A percentile compares a stretch with the other conserved stretches of the same genome.
Evolutionary conservation across 2,329 filamentous ascomycete species (phyloP).

Genomic region (Berkeleyomyces rouxiae): DNA sequence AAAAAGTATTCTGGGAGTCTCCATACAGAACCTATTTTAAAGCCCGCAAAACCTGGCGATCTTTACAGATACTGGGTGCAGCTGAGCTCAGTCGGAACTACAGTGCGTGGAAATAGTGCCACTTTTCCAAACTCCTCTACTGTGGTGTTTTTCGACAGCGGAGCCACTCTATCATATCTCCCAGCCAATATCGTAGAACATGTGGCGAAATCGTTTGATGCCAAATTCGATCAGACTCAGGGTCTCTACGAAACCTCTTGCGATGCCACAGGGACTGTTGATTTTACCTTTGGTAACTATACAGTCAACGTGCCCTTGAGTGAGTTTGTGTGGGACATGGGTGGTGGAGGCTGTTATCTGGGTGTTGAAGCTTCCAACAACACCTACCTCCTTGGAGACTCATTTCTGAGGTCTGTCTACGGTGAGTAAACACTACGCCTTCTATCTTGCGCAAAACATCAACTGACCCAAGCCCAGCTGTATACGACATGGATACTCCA

Average conservation of each 20-base stretch:
- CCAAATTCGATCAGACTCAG: constrained; percentile 25
- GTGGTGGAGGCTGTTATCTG: constrained; percentile 24
- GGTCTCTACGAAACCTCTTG: constrained; percentile 35
- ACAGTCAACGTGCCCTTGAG: constrained; percentile 28
- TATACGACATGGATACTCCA: constrained; percentile 17
- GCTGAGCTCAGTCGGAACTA: constrained; percentile 23
- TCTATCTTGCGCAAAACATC: background rate
- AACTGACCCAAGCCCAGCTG: constrained; percentile 10
- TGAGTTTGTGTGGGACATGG: constrained; percentile 30
- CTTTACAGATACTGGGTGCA: constrained; percentile 26
- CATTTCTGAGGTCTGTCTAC: constrained; percentile 29
- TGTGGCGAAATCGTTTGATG: constrained; percentile 29
- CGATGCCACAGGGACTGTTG: constrained; percentile 24
- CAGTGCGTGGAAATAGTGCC: constrained; percentile 17
- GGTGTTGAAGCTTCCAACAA: constrained; percentile 29
- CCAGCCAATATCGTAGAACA: constrained; percentile 36
- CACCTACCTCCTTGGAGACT: constrained; percentile 25
- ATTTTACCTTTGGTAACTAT: constrained; percentile 32
- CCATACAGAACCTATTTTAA: constrained; percentile 18
- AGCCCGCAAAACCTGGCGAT: constrained; percentile 17
- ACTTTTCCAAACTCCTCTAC: constrained; percentile 21
- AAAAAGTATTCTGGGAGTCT: constrained; percentile 27
- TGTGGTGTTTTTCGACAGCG: constrained; percentile 44
- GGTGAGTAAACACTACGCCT: constrained; percentile 14
- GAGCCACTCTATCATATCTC: constrained; percentile 50